These are phyloP conservation scores for Saccharomycopsis guyanensis DNA, from an alignment of 805 yeast species.

Conservation along the genomic window DNA sequence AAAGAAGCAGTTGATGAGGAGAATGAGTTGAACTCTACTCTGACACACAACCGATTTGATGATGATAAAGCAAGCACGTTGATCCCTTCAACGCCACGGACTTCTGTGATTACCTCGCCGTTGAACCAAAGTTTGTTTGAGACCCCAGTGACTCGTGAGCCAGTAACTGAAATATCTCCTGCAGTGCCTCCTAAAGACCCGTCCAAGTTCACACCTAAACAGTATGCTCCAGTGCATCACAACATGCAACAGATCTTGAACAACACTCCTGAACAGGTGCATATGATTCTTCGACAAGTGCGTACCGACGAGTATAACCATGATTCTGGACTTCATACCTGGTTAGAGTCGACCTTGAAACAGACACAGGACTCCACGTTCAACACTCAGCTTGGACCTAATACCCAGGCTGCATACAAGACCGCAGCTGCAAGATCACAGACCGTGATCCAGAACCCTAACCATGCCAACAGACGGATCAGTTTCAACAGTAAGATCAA, in stretches of 20 bases:
- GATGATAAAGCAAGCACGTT: conserved; percentile 1
- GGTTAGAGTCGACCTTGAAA: conserved; percentile 19
- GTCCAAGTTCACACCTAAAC: conserved; percentile 9
- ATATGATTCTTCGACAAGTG: conserved; percentile 15
- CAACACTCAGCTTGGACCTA: conserved; percentile 12
- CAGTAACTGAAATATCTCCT: conserved; percentile 10
- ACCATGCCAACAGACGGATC: conserved; percentile 13
- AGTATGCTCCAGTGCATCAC: conserved; percentile 12
- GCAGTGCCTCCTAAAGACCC: conserved; percentile 21
- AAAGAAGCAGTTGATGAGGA: background rate
- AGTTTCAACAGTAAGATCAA: conserved; percentile 18
- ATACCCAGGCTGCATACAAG: conserved; percentile 18
- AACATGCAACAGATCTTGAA: conserved; percentile 10
- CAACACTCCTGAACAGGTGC: conserved; percentile 14
- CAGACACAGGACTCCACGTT: background rate
- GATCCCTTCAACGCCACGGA: background rate
- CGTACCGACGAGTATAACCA: conserved; percentile 16
- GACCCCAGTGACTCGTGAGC: background rate
- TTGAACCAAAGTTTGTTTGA: background rate
- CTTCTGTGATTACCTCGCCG: background rate
- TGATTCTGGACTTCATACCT: conserved; percentile 18
- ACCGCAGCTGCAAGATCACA: conserved; percentile 15
- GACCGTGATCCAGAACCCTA: background rate
- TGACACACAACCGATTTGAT: too few relatives aligned
- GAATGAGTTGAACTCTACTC: background rate